Conservation (phyloP, 2,329 filamentous ascomycete genomes). For the Aspergillus hiratsukae region DNA sequence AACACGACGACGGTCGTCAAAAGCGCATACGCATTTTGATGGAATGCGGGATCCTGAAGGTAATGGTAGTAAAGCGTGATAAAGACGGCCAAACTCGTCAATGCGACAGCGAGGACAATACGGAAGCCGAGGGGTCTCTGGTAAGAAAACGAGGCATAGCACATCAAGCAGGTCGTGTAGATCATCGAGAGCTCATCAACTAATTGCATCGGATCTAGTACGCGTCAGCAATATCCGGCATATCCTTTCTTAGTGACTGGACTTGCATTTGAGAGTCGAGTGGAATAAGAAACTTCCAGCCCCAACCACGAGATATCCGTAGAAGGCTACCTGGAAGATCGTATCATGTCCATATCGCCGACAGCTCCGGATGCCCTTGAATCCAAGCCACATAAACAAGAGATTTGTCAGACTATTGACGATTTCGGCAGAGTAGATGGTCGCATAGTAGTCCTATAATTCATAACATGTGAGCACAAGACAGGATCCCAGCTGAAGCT, state of each 20-base stretch:
- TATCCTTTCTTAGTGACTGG: not conserved
- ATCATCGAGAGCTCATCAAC: constrained; percentile 69
- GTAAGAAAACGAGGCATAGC: constrained; percentile 72
- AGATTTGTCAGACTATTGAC: constrained; percentile 79
- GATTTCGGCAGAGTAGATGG: constrained; percentile 70
- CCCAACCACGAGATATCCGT: constrained; percentile 59
- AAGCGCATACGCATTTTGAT: constrained; percentile 72
- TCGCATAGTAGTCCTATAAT: constrained; percentile 68
- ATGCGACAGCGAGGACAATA: constrained; percentile 51
- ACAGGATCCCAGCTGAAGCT: not conserved
- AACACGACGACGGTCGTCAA: constrained; percentile 67
- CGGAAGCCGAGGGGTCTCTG: constrained; percentile 51
- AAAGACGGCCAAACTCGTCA: constrained; percentile 55
- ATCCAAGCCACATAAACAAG: constrained; percentile 73
- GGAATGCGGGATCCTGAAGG: constrained; percentile 75
- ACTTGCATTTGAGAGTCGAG: constrained; percentile 58
- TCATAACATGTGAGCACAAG: not conserved
- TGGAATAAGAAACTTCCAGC: constrained; percentile 61
- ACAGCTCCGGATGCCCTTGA: constrained; percentile 71
- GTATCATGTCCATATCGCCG: constrained; percentile 65
- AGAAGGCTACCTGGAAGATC: constrained; percentile 67
- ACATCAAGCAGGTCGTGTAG: constrained; percentile 66
- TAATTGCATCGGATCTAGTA: constrained; percentile 63
- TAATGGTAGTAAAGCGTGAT: constrained; percentile 80
- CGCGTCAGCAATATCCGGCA: constrained; percentile 16